These are phyloP conservation scores for Wickerhamiella dianesei DNA, from an alignment of 805 yeast species.

Conservation along the genomic window DNA sequence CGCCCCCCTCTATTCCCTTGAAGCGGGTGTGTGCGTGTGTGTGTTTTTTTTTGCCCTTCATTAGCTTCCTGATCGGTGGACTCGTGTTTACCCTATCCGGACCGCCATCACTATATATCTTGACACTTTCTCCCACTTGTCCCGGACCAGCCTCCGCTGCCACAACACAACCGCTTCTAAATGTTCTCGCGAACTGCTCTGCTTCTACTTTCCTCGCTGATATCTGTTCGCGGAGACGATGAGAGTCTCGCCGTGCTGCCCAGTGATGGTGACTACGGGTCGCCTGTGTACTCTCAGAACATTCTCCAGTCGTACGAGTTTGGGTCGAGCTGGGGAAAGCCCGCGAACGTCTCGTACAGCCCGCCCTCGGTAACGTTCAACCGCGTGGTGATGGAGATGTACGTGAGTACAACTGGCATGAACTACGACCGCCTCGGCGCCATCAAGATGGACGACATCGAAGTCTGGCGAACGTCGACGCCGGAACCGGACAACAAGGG, in stretches of 20 bases:
- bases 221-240: background rate
- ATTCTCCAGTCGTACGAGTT: constrained; percentile 20
- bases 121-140: too few relatives aligned
- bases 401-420: constrained; percentile 25
- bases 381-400: constrained; percentile 26
- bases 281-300: constrained; percentile 6
- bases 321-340: constrained; percentile 26
- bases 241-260: background rate
- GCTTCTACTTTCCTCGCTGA: background rate
- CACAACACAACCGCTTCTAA: background rate
- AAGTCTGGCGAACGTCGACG: constrained; percentile 76
- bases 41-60: background rate
- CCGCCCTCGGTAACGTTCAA: constrained; percentile 26
- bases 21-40: too few relatives aligned
- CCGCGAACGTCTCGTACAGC: constrained; percentile 21
- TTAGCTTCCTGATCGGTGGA: background rate
- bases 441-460: constrained; percentile 34
- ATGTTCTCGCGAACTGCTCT: background rate
- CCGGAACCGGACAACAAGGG: constrained; percentile 56
- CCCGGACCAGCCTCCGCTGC: too few relatives aligned
- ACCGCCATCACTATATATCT: too few relatives aligned
- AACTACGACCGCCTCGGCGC: constrained; percentile 29
- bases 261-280: constrained; percentile 5
- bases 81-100: too few relatives aligned
- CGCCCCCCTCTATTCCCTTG: background rate